These are phyloP conservation scores for Bonia amplexicaulis DNA, from an alignment of 176 grass and related monocot genomes.

Conservation along the genomic window DNA sequence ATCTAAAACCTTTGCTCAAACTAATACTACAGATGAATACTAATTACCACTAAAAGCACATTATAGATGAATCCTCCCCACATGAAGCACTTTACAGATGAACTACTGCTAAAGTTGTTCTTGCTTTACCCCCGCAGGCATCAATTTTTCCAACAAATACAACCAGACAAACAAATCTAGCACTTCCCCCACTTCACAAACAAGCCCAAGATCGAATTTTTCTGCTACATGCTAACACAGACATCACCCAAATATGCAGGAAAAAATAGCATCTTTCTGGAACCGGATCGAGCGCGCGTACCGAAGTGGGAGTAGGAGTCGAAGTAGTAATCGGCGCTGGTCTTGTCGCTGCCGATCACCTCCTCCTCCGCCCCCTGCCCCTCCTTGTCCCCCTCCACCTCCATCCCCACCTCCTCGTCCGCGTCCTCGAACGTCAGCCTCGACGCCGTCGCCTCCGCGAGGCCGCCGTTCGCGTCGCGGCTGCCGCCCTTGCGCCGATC, in stretches of 20 bases:
- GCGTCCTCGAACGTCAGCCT: slow-evolving; percentile 36
- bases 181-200: background rate
- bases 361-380: slow-evolving; percentile 14
- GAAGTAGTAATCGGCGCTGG: slow-evolving; percentile 99
- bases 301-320: slow-evolving; percentile 99
- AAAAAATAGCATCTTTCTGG: background rate
- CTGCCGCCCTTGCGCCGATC: slow-evolving; percentile 27
- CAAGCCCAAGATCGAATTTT: background rate
- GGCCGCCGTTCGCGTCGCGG: slow-evolving; percentile 42
- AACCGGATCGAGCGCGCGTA: slow-evolving; percentile 10
- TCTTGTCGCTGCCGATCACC: slow-evolving; percentile 73
- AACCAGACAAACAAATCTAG: background rate
- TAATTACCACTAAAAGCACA: background rate
- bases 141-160: background rate
- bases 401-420: slow-evolving; percentile 34
- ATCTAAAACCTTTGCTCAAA: too few relatives aligned
- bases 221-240: background rate
- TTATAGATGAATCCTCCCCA: background rate
- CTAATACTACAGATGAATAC: background rate
- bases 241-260: background rate
- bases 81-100: too few relatives aligned
- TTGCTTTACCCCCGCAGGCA: background rate
- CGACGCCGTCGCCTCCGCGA: slow-evolving; percentile 49
- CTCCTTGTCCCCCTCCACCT: slow-evolving; percentile 23
- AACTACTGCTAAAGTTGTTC: background rate